These are phyloP conservation scores for Phytophthora foliorum DNA, from an alignment of 352 stramenopile species.

Conservation along the genomic window DNA sequence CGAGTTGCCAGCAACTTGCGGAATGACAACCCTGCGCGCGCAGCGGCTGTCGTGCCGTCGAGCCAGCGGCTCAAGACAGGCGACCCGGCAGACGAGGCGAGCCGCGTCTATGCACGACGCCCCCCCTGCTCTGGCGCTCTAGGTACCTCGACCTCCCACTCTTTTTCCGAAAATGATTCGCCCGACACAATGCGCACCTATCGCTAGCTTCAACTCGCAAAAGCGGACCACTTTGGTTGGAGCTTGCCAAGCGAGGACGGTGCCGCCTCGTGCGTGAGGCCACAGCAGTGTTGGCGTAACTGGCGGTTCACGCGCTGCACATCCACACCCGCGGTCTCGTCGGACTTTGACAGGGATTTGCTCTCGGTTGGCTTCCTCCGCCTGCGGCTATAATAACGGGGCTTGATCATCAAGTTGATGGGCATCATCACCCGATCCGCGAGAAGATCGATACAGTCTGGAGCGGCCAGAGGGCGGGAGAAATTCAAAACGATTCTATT, in stretches of 20 bases:
- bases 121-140: constrained; percentile 26
- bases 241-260: no score
- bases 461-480: constrained; percentile 1
- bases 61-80: constrained; percentile 31
- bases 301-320: no score
- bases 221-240: not conserved
- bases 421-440: no score
- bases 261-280: no score
- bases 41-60: constrained; percentile 54
- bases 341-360: no score
- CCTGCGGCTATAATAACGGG: no score
- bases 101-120: constrained; percentile 12
- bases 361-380: no score
- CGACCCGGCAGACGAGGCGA: constrained; percentile 26
- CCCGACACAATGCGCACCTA: not conserved
- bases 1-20: constrained; percentile 60
- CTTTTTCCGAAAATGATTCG: constrained; percentile 14
- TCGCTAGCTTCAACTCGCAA: not conserved
- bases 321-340: no score
- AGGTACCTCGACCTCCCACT: constrained; percentile 31
- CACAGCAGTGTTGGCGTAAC: no score
- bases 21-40: constrained; percentile 57
- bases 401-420: no score
- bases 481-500: constrained; percentile 14
- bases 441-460: no score